Percentiles rank a stretch among this genome's conserved stretches.
Evolutionary conservation across 2,329 filamentous ascomycete genomes (phyloP).

Genomic region (Chaetomium olivaceum): DNA sequence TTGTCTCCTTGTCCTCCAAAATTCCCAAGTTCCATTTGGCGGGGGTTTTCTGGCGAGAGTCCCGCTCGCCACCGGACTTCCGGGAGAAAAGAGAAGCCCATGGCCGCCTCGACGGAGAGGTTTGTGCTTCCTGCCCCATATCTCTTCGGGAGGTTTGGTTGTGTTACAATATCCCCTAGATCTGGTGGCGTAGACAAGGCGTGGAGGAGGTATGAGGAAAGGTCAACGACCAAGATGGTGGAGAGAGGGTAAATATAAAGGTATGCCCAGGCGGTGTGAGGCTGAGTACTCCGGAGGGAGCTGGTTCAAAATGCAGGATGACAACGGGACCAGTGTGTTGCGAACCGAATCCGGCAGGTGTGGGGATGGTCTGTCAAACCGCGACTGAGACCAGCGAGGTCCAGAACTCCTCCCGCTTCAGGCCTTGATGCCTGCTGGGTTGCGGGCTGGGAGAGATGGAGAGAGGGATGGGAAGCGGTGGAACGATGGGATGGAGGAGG

Average conservation of each 20-base stretch:
- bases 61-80: constrained; percentile 5
- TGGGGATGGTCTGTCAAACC: not conserved
- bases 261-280: not conserved
- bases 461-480: not conserved
- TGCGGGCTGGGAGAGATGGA: not conserved
- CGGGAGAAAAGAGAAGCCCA: constrained; percentile 24
- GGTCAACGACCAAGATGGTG: not conserved
- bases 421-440: constrained; percentile 6
- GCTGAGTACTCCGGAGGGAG: not conserved
- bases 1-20: constrained; percentile 74
- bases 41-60: constrained; percentile 12
- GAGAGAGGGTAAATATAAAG: not conserved
- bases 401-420: constrained; percentile 7
- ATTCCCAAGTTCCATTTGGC: constrained; percentile 71
- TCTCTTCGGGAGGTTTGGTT: not conserved
- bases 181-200: not conserved
- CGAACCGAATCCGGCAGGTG: constrained; percentile 6
- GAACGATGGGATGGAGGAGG: not conserved
- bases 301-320: not conserved
- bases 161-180: not conserved
- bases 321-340: not conserved
- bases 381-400: constrained; percentile 3
- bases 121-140: constrained; percentile 14
- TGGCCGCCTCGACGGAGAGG: constrained; percentile 15
- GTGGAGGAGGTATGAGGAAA: not conserved